Conservation (phyloP, 139 green algal genomes). For the Bryopsis sp. region DNA sequence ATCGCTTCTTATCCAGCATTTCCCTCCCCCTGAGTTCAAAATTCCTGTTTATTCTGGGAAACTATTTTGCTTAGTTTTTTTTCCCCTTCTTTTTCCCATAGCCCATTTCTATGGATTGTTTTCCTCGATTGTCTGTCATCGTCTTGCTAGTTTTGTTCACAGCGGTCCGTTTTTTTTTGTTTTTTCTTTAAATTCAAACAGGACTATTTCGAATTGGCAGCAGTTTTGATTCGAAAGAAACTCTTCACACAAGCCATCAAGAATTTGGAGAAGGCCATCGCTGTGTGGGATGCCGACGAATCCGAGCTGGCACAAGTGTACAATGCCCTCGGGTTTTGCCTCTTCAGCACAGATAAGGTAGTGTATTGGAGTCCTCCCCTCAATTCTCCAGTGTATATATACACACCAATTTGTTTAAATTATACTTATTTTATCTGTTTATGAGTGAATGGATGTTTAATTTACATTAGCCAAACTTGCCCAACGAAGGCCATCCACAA, state of each 20-base stretch:
- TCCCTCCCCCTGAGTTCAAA: background rate
- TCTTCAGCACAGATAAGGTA: conserved; percentile 78
- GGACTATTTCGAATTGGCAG: conserved; percentile 96
- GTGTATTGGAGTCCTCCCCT: background rate
- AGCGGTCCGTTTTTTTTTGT: too few species aligned
- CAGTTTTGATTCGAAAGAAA: conserved; percentile 94
- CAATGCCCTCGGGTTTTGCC: conserved; percentile 94
- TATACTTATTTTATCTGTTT: too few species aligned
- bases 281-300: conserved; percentile 84
- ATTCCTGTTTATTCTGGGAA: background rate
- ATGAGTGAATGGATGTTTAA: too few species aligned
- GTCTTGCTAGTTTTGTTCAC: too few species aligned
- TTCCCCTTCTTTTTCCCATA: too few species aligned
- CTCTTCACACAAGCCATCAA: conserved; percentile 89
- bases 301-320: conserved; percentile 90
- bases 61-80: too few species aligned
- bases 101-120: too few species aligned
- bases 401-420: too few species aligned
- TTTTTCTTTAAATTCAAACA: conserved; percentile 22
- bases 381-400: background rate
- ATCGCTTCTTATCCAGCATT: too few species aligned
- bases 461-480: too few species aligned
- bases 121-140: too few species aligned
- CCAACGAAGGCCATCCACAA: too few species aligned
- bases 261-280: conserved; percentile 84